Evolutionary conservation across 129 eudicot species (phyloP), one percentile per base, ranked within the genome.

Genomic region (Flaveria ramosissima): DNA sequence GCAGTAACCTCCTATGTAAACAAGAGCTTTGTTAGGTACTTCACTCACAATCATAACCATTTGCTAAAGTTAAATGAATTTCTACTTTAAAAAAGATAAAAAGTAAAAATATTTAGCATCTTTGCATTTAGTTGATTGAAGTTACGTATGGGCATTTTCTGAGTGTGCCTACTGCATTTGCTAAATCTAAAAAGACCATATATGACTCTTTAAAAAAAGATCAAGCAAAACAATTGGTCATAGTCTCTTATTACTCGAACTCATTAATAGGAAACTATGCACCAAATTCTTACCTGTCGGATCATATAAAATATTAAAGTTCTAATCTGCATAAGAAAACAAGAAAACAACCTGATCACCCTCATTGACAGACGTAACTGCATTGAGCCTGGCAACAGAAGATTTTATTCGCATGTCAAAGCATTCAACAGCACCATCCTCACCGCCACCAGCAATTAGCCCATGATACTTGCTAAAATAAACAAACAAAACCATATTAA

Each of bases 341-440:
- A 15, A 63, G 16, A 2, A 46, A 55, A 66, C 47, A 78, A 91
- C 88, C 88, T 80, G 78, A 43, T 80, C 97, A 83, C 70, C 75
- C 45, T 87, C 97, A 78, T 82, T 87, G 66, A 79, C 80, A 70
- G 96, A 53, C 52, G 86, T 78, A 71, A 78, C 84, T 61, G 81
- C 88, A 83, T 91, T 81, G 50, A 94, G 86, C 79, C 97, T 82
- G 52, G 89, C 96, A 84, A 89, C 88, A 39, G 98, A 91, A 48
- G 92, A 87, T 78, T 79, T 94, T 10, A 78, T 74, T 80, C 98
- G 78, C 93, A 86, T 89, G 81, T 94, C 98, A 89, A 94, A 94
- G 87, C 98, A 94, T 89, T 94, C 98, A 1, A 94, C 89, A 70
- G 89, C 92, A 60, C 98, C 98, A 85, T 94, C 98, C 46, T 94